These are phyloP conservation scores for Fusarium zealandicum DNA, from an alignment of 2,329 filamentous ascomycete species.

Conservation along the genomic window DNA sequence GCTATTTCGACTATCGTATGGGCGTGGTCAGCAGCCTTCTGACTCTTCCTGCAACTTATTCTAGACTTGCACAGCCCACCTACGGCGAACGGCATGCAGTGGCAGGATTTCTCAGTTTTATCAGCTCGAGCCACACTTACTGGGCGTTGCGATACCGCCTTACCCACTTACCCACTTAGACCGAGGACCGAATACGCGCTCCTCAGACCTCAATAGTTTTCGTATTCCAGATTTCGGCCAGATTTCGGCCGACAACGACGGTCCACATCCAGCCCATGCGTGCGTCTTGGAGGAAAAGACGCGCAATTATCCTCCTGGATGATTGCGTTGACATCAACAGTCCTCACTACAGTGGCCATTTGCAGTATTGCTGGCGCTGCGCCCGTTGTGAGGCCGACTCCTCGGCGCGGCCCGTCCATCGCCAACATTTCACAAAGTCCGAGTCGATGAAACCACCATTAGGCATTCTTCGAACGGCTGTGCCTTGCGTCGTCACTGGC, in stretches of 20 bases:
- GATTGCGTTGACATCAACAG: constrained; percentile 2
- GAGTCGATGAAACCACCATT: neutral
- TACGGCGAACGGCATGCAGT: constrained; percentile 56
- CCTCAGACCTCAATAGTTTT: constrained; percentile 5
- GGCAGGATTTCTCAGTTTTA: too few relatives aligned
- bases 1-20: too few relatives aligned
- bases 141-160: too few relatives aligned
- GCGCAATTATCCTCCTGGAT: constrained; percentile 2
- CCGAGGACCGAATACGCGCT: constrained; percentile 22
- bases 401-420: neutral
- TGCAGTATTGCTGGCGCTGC: neutral
- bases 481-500: constrained; percentile 1
- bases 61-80: constrained; percentile 55
- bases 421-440: neutral
- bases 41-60: too few relatives aligned
- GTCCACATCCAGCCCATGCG: too few relatives aligned
- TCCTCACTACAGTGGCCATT: neutral
- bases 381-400: neutral
- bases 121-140: too few relatives aligned
- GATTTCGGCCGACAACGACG: too few relatives aligned
- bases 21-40: too few relatives aligned
- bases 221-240: too few relatives aligned
- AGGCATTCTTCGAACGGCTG: neutral
- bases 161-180: neutral
- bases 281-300: neutral